Conservation (phyloP, 75 land plant genomes). For the Selaginella moellendorffii region DNA sequence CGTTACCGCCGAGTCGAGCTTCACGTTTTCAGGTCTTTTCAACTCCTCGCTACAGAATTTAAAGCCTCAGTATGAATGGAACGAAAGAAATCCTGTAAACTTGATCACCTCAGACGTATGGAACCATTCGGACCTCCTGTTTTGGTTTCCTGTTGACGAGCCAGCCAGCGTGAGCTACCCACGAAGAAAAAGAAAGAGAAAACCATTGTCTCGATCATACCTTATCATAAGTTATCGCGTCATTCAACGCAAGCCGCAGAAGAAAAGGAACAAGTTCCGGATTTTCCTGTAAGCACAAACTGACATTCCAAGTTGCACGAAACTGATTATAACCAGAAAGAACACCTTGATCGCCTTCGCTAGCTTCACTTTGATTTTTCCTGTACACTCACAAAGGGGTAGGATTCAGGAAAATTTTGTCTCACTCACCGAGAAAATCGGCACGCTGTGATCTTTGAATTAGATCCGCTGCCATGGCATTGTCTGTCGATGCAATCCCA, state of each 20-base stretch:
- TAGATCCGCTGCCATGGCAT: slow-evolving; percentile 75
- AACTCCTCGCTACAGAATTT: slow-evolving; percentile 62
- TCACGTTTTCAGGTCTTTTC: slow-evolving; percentile 76
- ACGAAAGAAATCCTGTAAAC: neutral
- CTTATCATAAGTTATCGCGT: slow-evolving; percentile 86
- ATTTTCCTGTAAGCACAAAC: slow-evolving; percentile 36
- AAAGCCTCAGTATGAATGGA: neutral
- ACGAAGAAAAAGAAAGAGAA: too few relatives aligned
- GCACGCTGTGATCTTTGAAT: slow-evolving; percentile 67
- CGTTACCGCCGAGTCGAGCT: slow-evolving; percentile 51
- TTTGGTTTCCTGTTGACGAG: slow-evolving; percentile 52
- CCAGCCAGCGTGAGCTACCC: too few relatives aligned
- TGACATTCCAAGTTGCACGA: neutral
- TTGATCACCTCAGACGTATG: slow-evolving; percentile 48
- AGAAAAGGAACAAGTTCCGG: slow-evolving; percentile 62
- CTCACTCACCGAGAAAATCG: slow-evolving; percentile 40
- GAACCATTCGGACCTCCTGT: slow-evolving; percentile 98
- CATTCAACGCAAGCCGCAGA: slow-evolving; percentile 72
- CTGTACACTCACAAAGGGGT: slow-evolving; percentile 22
- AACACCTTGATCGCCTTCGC: slow-evolving; percentile 35
- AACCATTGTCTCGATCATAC: slow-evolving; percentile 21
- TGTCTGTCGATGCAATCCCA: slow-evolving; percentile 3
- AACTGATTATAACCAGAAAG: neutral
- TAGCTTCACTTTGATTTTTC: slow-evolving; percentile 44
- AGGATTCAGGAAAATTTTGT: neutral